These are phyloP conservation scores for Butyriboletus regius DNA, from an alignment of 1,284 basidiomycete species.

Conservation along the genomic window DNA sequence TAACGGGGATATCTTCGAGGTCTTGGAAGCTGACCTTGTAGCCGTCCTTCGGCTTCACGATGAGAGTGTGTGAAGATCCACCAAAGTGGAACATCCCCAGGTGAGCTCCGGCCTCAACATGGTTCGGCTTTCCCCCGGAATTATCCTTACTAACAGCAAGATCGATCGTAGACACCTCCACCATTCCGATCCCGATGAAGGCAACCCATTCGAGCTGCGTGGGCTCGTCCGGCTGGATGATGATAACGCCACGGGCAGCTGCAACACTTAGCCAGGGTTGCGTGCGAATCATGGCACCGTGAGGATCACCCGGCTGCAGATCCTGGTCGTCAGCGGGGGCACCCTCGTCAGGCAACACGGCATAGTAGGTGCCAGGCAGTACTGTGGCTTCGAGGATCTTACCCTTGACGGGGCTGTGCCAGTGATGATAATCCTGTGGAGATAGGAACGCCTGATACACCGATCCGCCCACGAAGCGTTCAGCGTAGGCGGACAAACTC, in stretches of 20 bases:
- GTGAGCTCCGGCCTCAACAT: constrained; percentile 36
- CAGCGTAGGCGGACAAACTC: background rate
- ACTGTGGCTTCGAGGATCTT: constrained; percentile 36
- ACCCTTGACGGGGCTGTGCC: constrained; percentile 49
- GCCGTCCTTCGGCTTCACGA: constrained; percentile 30
- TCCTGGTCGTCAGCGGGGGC: background rate
- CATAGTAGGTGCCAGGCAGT: constrained; percentile 49
- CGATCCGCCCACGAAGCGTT: constrained; percentile 44
- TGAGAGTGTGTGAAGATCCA: constrained; percentile 39
- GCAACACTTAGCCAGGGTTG: constrained; percentile 9
- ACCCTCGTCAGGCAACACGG: constrained; percentile 18
- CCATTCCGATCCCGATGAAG: constrained; percentile 53
- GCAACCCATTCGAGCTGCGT: constrained; percentile 30
- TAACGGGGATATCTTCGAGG: background rate
- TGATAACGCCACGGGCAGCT: constrained; percentile 12
- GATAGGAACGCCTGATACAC: constrained; percentile 47
- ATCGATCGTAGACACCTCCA: constrained; percentile 43
- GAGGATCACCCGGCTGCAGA: constrained; percentile 8
- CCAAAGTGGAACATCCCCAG: constrained; percentile 50
- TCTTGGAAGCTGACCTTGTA: constrained; percentile 4
- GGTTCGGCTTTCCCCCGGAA: background rate
- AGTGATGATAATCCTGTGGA: constrained; percentile 47
- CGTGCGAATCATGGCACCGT: constrained; percentile 38
- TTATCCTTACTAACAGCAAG: background rate
- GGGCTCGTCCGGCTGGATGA: constrained; percentile 39